Evolutionary conservation across 2,329 filamentous ascomycete species (phyloP), one percentile per base, ranked within the genome.

Genomic region (Anisogramma anomala): DNA sequence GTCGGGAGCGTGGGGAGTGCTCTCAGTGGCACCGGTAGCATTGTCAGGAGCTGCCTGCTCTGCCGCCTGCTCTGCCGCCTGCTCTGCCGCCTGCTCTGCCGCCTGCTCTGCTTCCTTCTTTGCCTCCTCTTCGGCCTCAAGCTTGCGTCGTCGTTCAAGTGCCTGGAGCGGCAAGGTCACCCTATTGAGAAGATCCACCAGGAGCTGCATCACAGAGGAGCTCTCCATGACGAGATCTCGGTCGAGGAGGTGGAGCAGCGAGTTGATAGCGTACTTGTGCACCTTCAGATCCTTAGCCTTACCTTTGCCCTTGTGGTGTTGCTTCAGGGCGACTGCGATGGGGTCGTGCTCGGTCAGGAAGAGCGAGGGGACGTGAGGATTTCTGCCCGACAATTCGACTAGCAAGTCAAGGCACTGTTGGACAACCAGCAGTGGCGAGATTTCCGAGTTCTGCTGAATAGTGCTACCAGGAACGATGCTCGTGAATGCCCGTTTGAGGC

Each of bases 151-250:
- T 44, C 84, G 84, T 50, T 94, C 78, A 18, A 94, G 67, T 23
- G 81, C 77, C 48, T 84, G 84, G 19, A 98, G 70, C 9, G 91
- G 91, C 42, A 82, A 72, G 0, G 91, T 98, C 42, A 96, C 86
- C 49, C 83, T 81, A 58, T 86, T 89, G 19, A 98, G 72, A 22
- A 98, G 67, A 49, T 82, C 79, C 2, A 91, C 91, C 19, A 98
- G 72, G 48, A 87, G 81, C 52, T 94, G 89, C 88, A 98, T 96
- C 42, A 94, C 89, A 6, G 80, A 73, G n/a, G 89, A 88, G 62
- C 87, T 98, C 62, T 98, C 91, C 65, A 94, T 94, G 49, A 98
- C 88, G 47, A 96, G 69, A 49, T 87, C 84, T n/a, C 91, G 83
- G 57, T 96, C 91, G 17, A 98, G 72, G 4, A 98, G 71, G 47